Percentiles rank a stretch among this genome's conserved stretches.
Evolutionary conservation across 257 asterid genomes (phyloP).

Genomic region (Eustoma russellianum): DNA sequence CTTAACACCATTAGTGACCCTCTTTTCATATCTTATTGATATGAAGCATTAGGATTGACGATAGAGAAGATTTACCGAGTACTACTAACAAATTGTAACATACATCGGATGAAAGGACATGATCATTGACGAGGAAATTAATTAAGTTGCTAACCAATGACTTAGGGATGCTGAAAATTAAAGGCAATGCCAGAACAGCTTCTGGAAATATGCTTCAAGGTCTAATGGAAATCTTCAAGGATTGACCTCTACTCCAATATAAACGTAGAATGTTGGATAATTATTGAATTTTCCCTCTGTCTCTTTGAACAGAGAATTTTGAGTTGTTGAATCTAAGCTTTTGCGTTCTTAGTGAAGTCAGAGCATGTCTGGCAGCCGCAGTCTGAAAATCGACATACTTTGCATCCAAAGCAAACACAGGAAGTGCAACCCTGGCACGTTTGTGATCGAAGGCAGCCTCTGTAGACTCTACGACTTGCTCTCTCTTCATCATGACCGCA

Average conservation of each 20-base stretch:
- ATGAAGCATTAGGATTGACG: too few species aligned
- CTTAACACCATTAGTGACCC: too few species aligned
- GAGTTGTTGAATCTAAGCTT: conserved; percentile 12
- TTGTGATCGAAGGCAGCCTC: conserved; percentile 39
- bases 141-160: not conserved
- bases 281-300: too few species aligned
- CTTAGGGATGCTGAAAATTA: not conserved
- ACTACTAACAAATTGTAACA: too few species aligned
- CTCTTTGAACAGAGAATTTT: too few species aligned
- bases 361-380: conserved; percentile 50
- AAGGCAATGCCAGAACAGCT: conserved; percentile 1
- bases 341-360: conserved; percentile 39
- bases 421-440: conserved; percentile 53
- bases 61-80: too few species aligned
- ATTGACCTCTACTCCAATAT: conserved; percentile 4
- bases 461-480: conserved; percentile 45
- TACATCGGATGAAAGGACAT: too few species aligned
- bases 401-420: conserved; percentile 50
- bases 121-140: too few species aligned
- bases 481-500: conserved; percentile 48
- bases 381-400: conserved; percentile 39
- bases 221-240: conserved; percentile 8
- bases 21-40: too few species aligned
- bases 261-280: too few species aligned
- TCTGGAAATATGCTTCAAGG: not conserved